These are phyloP conservation scores for Penicillium sp. DNA, from an alignment of 2,329 filamentous ascomycete genomes.

Conservation along the genomic window DNA sequence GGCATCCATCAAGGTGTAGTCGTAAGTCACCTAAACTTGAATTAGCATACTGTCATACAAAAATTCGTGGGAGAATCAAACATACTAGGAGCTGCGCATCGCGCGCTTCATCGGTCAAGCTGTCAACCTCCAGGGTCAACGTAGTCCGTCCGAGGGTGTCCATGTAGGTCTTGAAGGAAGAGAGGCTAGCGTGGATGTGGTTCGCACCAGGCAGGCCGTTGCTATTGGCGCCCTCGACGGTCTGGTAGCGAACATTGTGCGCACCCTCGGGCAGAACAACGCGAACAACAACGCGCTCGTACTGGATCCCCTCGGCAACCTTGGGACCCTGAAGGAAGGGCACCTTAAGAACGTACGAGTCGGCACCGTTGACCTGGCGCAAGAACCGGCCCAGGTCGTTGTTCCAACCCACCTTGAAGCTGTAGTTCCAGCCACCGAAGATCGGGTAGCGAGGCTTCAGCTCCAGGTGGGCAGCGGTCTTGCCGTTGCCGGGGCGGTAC, in stretches of 20 bases:
- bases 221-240: slow-evolving; percentile 65
- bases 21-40: slow-evolving; percentile 65
- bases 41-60: slow-evolving; percentile 1
- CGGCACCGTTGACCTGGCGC: slow-evolving; percentile 57
- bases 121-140: slow-evolving; percentile 75
- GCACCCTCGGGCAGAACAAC: slow-evolving; percentile 90
- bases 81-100: slow-evolving; percentile 72
- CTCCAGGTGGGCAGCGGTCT: slow-evolving; percentile 67
- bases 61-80: neutral
- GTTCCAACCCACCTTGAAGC: slow-evolving; percentile 96
- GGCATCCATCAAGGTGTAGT: slow-evolving; percentile 70
- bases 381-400: slow-evolving; percentile 75
- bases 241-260: slow-evolving; percentile 60
- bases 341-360: slow-evolving; percentile 81
- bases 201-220: slow-evolving; percentile 66
- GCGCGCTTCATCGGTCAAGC: slow-evolving; percentile 85
- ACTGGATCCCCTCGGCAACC: slow-evolving; percentile 79
- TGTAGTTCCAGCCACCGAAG: slow-evolving; percentile 97
- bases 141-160: slow-evolving; percentile 87
- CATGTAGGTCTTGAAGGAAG: slow-evolving; percentile 82
- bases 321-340: slow-evolving; percentile 93
- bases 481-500: slow-evolving; percentile 60
- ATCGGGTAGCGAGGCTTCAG: slow-evolving; percentile 93
- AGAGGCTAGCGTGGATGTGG: slow-evolving; percentile 55
- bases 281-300: slow-evolving; percentile 74